Evolutionary conservation across 1,139 yeast genomes (phyloP), one percentile per base, ranked within the genome.

Genomic region (Sugiyamaella castrensis): DNA sequence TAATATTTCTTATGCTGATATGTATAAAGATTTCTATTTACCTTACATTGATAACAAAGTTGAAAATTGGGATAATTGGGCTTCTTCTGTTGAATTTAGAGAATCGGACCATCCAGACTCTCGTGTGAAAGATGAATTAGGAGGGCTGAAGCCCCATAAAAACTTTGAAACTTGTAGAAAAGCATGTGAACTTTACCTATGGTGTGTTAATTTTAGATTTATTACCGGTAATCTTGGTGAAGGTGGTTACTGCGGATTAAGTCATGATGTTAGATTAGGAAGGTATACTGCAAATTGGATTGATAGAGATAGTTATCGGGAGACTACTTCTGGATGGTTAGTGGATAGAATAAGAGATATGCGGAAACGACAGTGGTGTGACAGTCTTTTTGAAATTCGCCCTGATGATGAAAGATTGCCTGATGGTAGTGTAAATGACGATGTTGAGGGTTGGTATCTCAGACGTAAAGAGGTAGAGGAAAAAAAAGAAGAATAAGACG

Each of bases 1-100:
- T 31, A 48, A 53, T 24, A 60, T 68, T 40, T 61, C 61, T 4
- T 65, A 60, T 50, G 53, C 57, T 36, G 70, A 68, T 41, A 51
- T 66, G 8, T 69, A 69, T 53, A 57, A 61, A 6, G 71, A 69
- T 48, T 65, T 67, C 45, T 48, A 60, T 34, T 55, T 58, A 35
- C 72, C 72, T 1, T 66, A 57, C 48, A 58, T 67, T 37, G 51
- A 49, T 19, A 59, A 56, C 11, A 54, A 48, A 19, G 50, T 55
- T 29, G 54, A 47, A 15, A 55, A 61, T 42, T 66, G 70, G 70
- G 65, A 65, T 46, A 65, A 62, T 50, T 39, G 46, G 10, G 63
- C 67, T n/a, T 43, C 39, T 16, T 51, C 37, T 15, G 37, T 26
- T n/a, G 26, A 12, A 3, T 40, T 31, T 37, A 29, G 37, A 11